These are phyloP conservation scores for Candida albicans DNA, from an alignment of 1,139 yeast genomes.

Conservation along the genomic window DNA sequence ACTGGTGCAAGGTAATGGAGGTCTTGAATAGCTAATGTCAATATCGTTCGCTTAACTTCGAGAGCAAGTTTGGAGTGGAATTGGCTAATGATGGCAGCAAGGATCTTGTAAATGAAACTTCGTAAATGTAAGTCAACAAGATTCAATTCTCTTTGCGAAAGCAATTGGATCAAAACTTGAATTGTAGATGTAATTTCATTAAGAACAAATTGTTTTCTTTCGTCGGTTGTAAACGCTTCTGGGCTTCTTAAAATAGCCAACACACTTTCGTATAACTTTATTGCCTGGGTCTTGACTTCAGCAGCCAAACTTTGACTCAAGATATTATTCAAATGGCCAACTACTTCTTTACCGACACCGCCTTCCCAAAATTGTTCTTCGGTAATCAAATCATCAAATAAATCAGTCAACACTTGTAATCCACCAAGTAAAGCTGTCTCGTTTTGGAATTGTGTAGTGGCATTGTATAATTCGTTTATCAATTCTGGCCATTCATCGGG, in stretches of 20 bases:
- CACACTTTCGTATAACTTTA: constrained; percentile 54
- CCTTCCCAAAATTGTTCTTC: constrained; percentile 85
- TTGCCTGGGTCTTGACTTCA: constrained; percentile 48
- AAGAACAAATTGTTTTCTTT: constrained; percentile 32
- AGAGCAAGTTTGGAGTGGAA: constrained; percentile 31
- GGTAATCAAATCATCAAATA: constrained; percentile 81
- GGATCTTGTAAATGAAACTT: constrained; percentile 29
- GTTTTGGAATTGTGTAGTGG: constrained; percentile 32
- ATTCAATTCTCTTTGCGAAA: constrained; percentile 20
- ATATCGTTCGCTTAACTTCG: constrained; percentile 20
- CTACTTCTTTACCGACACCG: constrained; percentile 58
- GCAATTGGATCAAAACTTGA: constrained; percentile 19
- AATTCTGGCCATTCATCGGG: constrained; percentile 96
- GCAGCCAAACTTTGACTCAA: constrained; percentile 32
- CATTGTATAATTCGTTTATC: constrained; percentile 47
- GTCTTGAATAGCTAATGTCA: constrained; percentile 22
- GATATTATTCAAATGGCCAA: constrained; percentile 46
- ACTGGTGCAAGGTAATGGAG: constrained; percentile 18
- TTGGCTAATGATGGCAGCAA: constrained; percentile 30
- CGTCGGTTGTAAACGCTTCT: constrained; percentile 40
- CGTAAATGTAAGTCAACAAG: constrained; percentile 24
- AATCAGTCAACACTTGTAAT: constrained; percentile 67
- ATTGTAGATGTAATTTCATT: constrained; percentile 26
- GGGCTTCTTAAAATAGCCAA: constrained; percentile 54
- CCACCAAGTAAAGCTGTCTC: constrained; percentile 58